These are phyloP conservation scores for Carnegiea gigantea DNA, from an alignment of 179 eudicot genomes.

Conservation along the genomic window DNA sequence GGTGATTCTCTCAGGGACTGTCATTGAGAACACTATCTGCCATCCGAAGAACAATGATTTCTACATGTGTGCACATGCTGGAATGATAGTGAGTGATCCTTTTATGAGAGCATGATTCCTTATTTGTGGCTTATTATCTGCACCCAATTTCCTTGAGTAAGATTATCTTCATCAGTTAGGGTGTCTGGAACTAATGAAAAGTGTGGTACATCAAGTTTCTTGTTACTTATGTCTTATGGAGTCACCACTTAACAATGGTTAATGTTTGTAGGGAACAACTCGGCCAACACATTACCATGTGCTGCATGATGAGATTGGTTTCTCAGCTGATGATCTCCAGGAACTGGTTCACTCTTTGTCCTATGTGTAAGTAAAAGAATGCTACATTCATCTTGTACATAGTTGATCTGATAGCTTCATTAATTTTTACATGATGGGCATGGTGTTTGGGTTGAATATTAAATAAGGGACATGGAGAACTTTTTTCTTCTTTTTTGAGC, in stretches of 20 bases:
- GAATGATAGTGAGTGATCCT: slow-evolving; percentile 37
- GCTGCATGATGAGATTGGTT: slow-evolving; percentile 38
- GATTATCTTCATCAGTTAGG: background rate
- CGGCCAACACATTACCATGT: slow-evolving; percentile 47
- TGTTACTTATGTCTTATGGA: no score
- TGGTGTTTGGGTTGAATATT: background rate
- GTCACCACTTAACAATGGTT: background rate
- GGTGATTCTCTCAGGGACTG: slow-evolving; percentile 28
- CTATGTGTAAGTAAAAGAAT: slow-evolving; percentile 32
- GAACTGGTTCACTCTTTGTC: slow-evolving; percentile 39
- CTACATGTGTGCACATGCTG: slow-evolving; percentile 43
- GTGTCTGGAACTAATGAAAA: background rate
- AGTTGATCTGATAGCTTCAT: background rate
- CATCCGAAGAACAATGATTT: slow-evolving; percentile 41
- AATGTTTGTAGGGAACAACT: slow-evolving; percentile 30
- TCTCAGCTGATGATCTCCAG: slow-evolving; percentile 39
- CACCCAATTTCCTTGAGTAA: background rate
- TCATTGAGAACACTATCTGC: slow-evolving; percentile 36
- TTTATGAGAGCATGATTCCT: background rate
- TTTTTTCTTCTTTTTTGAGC: no score
- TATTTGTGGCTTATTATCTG: background rate
- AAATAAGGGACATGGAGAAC: no score
- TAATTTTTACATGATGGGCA: background rate
- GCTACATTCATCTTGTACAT: background rate
- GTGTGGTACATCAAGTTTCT: background rate